Evolutionary conservation across 2,329 filamentous ascomycete species (phyloP), one percentile per base, ranked within the genome.

Genomic region (Laburnicola sp.): DNA sequence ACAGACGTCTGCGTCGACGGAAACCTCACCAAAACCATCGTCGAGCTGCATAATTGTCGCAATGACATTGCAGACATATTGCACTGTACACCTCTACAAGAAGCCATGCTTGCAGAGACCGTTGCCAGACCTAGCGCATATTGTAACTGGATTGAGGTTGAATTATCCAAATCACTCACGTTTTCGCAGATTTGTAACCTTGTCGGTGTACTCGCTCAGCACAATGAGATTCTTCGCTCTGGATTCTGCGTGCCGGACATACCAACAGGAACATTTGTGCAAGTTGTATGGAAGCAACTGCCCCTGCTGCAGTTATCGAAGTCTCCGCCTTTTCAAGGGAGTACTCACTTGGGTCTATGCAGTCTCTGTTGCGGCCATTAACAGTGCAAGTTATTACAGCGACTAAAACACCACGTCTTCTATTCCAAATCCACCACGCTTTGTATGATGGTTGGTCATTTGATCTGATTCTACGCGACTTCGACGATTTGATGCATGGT

Each of bases 391-490:
- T 91, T 1, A 59, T 53, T 23, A 43, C 53, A 11, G 44, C 28
- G 9, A 60, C 9, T 42, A 57, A 45, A 28, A 45, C 6, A 16
- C 58, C 16, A 43, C 65, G 3, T 49, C 56, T 41, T 28, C 59
- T 75, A 3, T 69, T 89, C 38, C 78, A 86, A 9, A 76, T 95
- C 0, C 91, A 96, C 66, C 92, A 97, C 71, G 85, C 89, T 0
- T 69, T 95, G 1, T 97, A 96, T 65, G 92, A 97, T 70, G 92
- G 91, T n/a, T 97, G 92, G 92, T 92, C 91, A 0, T 81, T 91
- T 65, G 88, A 96, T 45, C 76, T 93, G 27, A 72, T 95, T 0
- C 66, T 89, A 10, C 75, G 80, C 25, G 90, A 96, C 66, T 74
- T 96, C 3, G 77, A 81, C 3, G 64, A 62, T 0, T 58, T 87